Evolutionary conservation across 345 rosid genomes (phyloP).

Genomic region (Trapa incisa): DNA sequence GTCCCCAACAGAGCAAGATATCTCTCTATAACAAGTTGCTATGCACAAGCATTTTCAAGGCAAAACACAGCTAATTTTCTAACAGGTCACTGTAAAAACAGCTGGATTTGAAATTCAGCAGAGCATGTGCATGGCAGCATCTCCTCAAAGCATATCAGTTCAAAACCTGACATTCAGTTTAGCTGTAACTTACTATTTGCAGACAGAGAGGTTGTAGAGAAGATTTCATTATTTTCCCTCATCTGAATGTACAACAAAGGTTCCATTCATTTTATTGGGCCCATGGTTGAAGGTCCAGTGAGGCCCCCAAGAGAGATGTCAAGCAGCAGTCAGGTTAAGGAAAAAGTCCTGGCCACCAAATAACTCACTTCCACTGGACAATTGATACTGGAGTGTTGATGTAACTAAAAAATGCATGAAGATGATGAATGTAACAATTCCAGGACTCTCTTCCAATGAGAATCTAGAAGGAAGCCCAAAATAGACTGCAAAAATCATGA

Average conservation of each 20-base stretch:
- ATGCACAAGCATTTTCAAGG: neutral
- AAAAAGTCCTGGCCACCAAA: too few relatives aligned
- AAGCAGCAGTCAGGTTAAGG: too few relatives aligned
- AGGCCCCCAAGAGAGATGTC: too few relatives aligned
- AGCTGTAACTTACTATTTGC: neutral
- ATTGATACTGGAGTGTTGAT: neutral
- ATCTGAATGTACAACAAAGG: neutral
- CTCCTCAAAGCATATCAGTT: neutral
- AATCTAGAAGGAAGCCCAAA: constrained; percentile 1
- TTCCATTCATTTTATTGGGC: too few relatives aligned
- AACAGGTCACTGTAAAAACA: neutral
- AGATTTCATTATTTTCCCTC: constrained; percentile 11
- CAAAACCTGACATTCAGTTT: neutral
- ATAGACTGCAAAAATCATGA: neutral
- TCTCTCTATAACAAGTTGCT: neutral
- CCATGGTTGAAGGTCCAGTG: too few relatives aligned
- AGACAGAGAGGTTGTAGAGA: neutral
- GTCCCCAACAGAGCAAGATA: neutral
- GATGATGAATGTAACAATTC: neutral
- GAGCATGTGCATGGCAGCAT: neutral
- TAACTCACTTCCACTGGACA: neutral
- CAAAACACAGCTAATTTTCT: neutral
- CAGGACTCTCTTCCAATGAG: neutral
- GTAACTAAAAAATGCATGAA: neutral
- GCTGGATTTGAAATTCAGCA: neutral